These are phyloP conservation scores for Microbotryum scabiosae DNA, from an alignment of 1,284 basidiomycete species.

Conservation along the genomic window DNA sequence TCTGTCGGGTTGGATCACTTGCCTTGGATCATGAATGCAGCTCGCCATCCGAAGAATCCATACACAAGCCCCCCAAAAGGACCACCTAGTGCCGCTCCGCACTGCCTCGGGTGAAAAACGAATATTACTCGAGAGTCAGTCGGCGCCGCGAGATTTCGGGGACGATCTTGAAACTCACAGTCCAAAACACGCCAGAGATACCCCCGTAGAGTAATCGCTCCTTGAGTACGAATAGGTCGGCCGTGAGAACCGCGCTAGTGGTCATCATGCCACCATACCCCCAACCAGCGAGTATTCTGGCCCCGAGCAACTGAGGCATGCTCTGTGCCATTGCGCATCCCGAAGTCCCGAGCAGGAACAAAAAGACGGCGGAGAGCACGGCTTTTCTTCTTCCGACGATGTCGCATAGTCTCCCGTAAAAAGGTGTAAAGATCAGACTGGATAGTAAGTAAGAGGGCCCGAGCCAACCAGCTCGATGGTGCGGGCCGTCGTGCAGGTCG, in stretches of 20 bases:
- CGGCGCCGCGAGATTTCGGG: neutral
- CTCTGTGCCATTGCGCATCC: conserved; percentile 61
- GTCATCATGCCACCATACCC: conserved; percentile 43
- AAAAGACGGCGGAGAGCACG: conserved; percentile 59
- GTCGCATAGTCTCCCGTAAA: conserved; percentile 68
- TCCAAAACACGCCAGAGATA: conserved; percentile 16
- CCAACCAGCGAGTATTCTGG: conserved; percentile 9
- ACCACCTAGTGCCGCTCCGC: conserved; percentile 9
- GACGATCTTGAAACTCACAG: neutral
- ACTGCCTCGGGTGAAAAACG: neutral
- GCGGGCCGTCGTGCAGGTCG: conserved; percentile 6
- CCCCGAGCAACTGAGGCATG: conserved; percentile 51
- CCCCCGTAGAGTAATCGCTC: conserved; percentile 55
- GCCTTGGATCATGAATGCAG: conserved; percentile 2
- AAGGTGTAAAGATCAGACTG: conserved; percentile 67
- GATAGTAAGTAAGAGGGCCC: conserved; percentile 53
- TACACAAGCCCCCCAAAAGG: conserved; percentile 9
- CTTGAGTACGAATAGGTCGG: conserved; percentile 67
- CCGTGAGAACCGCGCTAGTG: conserved; percentile 54
- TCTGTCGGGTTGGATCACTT: neutral
- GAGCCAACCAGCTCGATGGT: conserved; percentile 3
- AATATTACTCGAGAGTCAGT: neutral
- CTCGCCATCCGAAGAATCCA: conserved; percentile 13
- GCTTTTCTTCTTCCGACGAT: conserved; percentile 66
- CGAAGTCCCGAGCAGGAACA: conserved; percentile 59